A percentile compares a stretch with the other conserved stretches of the same genome.
phyloP scores from a whole-genome alignment of 352 stramenopile species.

The Plasmopara muralis region DNA sequence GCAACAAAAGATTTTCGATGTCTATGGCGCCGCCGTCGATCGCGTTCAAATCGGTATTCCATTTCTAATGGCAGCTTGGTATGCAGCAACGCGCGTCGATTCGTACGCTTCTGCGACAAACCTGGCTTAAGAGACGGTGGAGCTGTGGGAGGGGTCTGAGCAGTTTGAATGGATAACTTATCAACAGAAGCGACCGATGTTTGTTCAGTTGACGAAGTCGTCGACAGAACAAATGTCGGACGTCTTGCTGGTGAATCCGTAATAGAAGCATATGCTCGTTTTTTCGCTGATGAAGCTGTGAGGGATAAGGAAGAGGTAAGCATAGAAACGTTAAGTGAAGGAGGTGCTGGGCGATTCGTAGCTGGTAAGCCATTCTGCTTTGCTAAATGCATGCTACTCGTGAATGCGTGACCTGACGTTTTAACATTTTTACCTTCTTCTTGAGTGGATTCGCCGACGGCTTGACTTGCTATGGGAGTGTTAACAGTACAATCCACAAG shows the following conservation, averaged over 20 bases:
- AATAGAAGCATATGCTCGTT: slow-evolving; percentile 7
- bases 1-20: slow-evolving; percentile 35
- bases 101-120: slow-evolving; percentile 24
- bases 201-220: slow-evolving; percentile 18
- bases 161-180: slow-evolving; percentile 5
- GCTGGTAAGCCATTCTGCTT: not conserved
- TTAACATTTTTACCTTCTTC: slow-evolving; percentile 2
- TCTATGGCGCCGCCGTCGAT: slow-evolving; percentile 36
- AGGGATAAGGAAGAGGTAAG: slow-evolving; percentile 8
- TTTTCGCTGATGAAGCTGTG: slow-evolving; percentile 11
- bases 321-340: slow-evolving; percentile 10
- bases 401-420: slow-evolving; percentile 3
- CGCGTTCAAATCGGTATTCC: slow-evolving; percentile 48
- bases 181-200: slow-evolving; percentile 1
- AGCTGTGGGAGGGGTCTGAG: slow-evolving; percentile 9
- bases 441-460: slow-evolving; percentile 8
- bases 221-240: not conserved
- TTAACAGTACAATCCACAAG: slow-evolving; percentile 1
- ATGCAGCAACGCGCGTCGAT: slow-evolving; percentile 31
- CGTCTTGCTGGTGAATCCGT: slow-evolving; percentile 10
- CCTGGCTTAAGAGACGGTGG: slow-evolving; percentile 13
- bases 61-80: slow-evolving; percentile 58
- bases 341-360: slow-evolving; percentile 4
- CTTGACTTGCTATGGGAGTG: slow-evolving; percentile 2
- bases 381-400: slow-evolving; percentile 2